These are phyloP conservation scores for Cyberlindnera suaveolens DNA, from an alignment of 805 yeast species.

Conservation along the genomic window DNA sequence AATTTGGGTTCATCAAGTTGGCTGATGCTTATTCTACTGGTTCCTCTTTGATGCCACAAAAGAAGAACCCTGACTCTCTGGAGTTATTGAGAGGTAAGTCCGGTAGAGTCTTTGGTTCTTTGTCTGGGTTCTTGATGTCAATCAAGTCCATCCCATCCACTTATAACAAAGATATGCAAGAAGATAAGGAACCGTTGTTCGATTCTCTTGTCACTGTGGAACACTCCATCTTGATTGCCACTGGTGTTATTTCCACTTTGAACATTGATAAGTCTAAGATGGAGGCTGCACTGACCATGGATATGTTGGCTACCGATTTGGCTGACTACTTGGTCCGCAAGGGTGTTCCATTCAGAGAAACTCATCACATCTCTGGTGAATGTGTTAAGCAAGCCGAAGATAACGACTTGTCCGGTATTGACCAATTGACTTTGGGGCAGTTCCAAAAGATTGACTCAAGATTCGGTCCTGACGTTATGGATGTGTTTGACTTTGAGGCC, in stretches of 20 bases:
- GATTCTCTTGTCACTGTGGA: slow-evolving; percentile 87
- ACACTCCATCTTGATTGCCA: slow-evolving; percentile 89
- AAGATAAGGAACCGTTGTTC: slow-evolving; percentile 97
- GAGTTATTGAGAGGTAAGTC: slow-evolving; percentile 95
- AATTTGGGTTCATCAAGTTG: slow-evolving; percentile 87
- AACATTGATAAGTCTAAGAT: slow-evolving; percentile 65
- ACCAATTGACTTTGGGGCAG: slow-evolving; percentile 70
- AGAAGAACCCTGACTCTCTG: slow-evolving; percentile 95
- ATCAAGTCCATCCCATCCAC: slow-evolving; percentile 97
- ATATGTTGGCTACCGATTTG: slow-evolving; percentile 97
- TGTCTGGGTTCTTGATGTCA: slow-evolving; percentile 95
- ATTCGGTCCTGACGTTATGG: slow-evolving; percentile 73
- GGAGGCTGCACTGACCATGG: slow-evolving; percentile 92
- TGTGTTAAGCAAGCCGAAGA: slow-evolving; percentile 92
- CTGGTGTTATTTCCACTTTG: slow-evolving; percentile 92
- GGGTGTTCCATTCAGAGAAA: slow-evolving; percentile 98
- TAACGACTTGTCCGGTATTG: slow-evolving; percentile 72
- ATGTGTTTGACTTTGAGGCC: slow-evolving; percentile 85
- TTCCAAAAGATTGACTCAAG: slow-evolving; percentile 74
- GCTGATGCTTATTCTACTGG: slow-evolving; percentile 99
- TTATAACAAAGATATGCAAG: slow-evolving; percentile 97
- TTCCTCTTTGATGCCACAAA: slow-evolving; percentile 97
- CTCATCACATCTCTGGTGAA: slow-evolving; percentile 97
- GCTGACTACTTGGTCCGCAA: slow-evolving; percentile 96
- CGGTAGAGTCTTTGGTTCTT: slow-evolving; percentile 93